These are phyloP conservation scores for Zymoseptoria tritici DNA, from an alignment of 2,329 filamentous ascomycete species.

Conservation along the genomic window DNA sequence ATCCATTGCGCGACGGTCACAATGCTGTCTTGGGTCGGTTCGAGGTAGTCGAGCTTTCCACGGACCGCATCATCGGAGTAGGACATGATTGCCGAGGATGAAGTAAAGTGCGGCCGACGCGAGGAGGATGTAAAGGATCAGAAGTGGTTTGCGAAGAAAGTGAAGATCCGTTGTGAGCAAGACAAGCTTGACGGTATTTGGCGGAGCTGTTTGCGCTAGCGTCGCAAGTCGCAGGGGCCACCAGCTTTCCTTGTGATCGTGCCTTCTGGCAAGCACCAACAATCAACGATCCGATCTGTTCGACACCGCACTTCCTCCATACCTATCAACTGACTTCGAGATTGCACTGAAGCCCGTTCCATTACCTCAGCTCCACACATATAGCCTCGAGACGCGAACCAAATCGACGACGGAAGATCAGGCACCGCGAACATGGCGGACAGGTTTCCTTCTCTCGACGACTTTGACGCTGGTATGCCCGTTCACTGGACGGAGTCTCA, in stretches of 20 bases:
- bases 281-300: not conserved
- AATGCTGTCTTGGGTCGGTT: constrained; percentile 96
- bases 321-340: not conserved
- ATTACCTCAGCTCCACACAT: not conserved
- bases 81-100: constrained; percentile 54
- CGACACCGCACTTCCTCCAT: not conserved
- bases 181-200: not conserved
- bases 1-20: constrained; percentile 97
- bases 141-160: not conserved
- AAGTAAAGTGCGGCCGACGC: no score
- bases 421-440: constrained; percentile 37
- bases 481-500: constrained; percentile 10
- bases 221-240: not conserved
- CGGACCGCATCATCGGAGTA: constrained; percentile 94
- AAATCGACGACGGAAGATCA: not conserved
- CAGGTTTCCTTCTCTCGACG: constrained; percentile 46
- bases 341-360: not conserved
- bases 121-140: not conserved
- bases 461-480: constrained; percentile 44
- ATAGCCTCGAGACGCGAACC: not conserved
- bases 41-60: constrained; percentile 88
- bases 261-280: not conserved
- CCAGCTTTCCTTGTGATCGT: not conserved
- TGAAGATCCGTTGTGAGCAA: not conserved
- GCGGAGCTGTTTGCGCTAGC: not conserved